Percentiles rank a stretch among this genome's conserved stretches.
These are phyloP conservation scores for Trichoderma gracile DNA, from an alignment of 2,329 filamentous ascomycete genomes.

Conservation along the genomic window DNA sequence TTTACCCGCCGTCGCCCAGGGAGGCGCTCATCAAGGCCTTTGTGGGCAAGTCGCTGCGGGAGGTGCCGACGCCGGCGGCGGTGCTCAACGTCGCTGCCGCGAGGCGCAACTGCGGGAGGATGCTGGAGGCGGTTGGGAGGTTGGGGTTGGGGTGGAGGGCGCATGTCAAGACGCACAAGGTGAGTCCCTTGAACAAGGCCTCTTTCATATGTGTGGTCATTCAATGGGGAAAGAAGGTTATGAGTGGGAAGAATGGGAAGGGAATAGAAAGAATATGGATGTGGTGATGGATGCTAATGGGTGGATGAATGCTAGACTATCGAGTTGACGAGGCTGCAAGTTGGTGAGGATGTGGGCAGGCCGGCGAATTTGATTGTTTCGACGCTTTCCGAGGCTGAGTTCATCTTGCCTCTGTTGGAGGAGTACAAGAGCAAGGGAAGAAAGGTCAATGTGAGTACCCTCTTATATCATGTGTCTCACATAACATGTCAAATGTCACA, in stretches of 20 bases:
- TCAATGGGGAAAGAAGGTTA: no score
- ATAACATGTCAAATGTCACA: no score
- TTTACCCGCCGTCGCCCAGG: slow-evolving; percentile 32
- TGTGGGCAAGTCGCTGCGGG: slow-evolving; percentile 59
- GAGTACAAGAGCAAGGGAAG: slow-evolving; percentile 57
- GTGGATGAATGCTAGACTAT: slow-evolving; percentile 52
- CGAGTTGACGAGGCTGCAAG: slow-evolving; percentile 67
- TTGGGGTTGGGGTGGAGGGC: slow-evolving; percentile 69
- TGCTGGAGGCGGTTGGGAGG: slow-evolving; percentile 63
- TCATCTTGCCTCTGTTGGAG: slow-evolving; percentile 59
- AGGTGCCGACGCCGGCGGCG: slow-evolving; percentile 65
- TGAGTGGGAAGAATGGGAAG: no score
- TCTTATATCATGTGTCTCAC: no score
- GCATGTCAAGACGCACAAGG: slow-evolving; percentile 85
- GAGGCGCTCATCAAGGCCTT: slow-evolving; percentile 31
- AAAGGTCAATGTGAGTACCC: slow-evolving; percentile 56
- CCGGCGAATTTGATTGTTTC: slow-evolving; percentile 68
- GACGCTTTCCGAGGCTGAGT: slow-evolving; percentile 73
- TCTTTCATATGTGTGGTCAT: no score
- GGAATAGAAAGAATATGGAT: no score
- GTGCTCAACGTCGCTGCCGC: slow-evolving; percentile 69
- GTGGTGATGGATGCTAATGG: no score
- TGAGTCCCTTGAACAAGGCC: slow-evolving; percentile 42
- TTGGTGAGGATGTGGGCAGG: slow-evolving; percentile 54
- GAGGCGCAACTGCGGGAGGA: slow-evolving; percentile 66